Conservation (phyloP, 2,329 filamentous ascomycete species). For the Parastagonospora nodorum region DNA sequence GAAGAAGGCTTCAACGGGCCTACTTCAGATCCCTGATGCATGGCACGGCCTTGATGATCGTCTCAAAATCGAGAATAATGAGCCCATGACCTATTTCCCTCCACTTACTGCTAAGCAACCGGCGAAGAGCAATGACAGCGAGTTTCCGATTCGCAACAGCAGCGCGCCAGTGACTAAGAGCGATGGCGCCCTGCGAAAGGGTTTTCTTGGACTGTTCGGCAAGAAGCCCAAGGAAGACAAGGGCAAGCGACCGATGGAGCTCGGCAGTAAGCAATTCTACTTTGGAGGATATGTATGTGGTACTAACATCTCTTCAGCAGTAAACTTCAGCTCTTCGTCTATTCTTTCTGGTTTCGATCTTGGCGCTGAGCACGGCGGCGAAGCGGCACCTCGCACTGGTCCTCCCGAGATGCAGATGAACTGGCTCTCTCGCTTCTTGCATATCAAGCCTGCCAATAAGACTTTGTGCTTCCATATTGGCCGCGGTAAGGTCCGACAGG, state of each 20-base stretch:
- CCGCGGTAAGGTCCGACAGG: slow-evolving; percentile 74
- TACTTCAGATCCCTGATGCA: slow-evolving; percentile 39
- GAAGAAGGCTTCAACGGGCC: slow-evolving; percentile 31
- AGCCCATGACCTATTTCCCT: slow-evolving; percentile 1
- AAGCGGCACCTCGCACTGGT: slow-evolving; percentile 51
- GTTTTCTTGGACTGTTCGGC: slow-evolving; percentile 59
- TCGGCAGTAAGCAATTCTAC: slow-evolving; percentile 45
- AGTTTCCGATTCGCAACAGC: slow-evolving; percentile 50
- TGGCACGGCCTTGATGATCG: slow-evolving; percentile 46
- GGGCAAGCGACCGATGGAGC: slow-evolving; percentile 34
- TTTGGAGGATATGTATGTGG: background rate
- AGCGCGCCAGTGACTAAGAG: slow-evolving; percentile 39
- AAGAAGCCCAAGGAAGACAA: slow-evolving; percentile 54
- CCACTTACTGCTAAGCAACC: slow-evolving; percentile 29
- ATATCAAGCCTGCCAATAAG: slow-evolving; percentile 80
- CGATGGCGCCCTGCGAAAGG: slow-evolving; percentile 46
- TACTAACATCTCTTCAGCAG: slow-evolving; percentile 18
- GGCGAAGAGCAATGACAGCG: slow-evolving; percentile 43
- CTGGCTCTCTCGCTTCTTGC: slow-evolving; percentile 88
- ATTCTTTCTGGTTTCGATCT: slow-evolving; percentile 41
- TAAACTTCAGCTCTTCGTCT: slow-evolving; percentile 37
- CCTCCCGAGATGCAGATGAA: slow-evolving; percentile 61
- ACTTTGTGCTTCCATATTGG: slow-evolving; percentile 77
- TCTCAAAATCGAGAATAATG: slow-evolving; percentile 25
- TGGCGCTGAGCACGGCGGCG: slow-evolving; percentile 46